Base-by-base conservation (phyloP, 352 stramenopile genomes). In the Phytophthora crassamura region DNA sequence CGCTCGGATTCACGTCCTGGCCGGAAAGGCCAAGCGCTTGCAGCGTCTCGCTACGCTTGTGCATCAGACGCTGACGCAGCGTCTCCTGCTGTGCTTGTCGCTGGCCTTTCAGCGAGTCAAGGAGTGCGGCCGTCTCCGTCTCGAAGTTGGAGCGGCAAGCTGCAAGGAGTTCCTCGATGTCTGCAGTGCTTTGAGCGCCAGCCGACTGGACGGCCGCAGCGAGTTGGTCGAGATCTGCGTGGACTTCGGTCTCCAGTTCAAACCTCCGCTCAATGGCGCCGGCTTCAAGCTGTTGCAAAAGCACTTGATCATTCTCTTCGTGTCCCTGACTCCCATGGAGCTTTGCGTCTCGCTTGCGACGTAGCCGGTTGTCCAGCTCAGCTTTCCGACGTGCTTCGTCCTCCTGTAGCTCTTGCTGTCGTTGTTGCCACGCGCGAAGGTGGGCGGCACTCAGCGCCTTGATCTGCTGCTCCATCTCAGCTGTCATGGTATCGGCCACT, bases 401-500 rank as follows among this genome's bases (percentile, higher is more conserved):
- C 4, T 56, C 43, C n/a, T 67, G 49, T 15, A 80, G 36, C 11
- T 75, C 46, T 14, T 71, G 25, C 16, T 74, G 67, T 3, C 51
- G 50, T 28, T 73, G 59, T 35, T 78, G 32, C 64, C 70, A 78
- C 16, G 55, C 56, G 2, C 42, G 20, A 8, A 72, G 39, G 16
- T 76, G 71, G 15, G 30, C 47, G 2, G 66, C 63, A 59, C 69
- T 77, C 10, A 82, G 57, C 12, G 50, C 16, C 43, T 70, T 69
- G 32, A 82, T 78, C 22, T 82, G 64, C 8, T 67, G 57, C 41
- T 77, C 72, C 52, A 77, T 61, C 35, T 73, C 61, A 5, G 63
- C 63, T 30, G 67, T 52, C 41, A 80, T 72, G 0, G 41, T 60
- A 45, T 73, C 54, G 14, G 55, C 49, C 18, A 72, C 59, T 15